These are phyloP conservation scores for Pythium scleroteichum DNA, from an alignment of 352 stramenopile genomes.

Conservation along the genomic window DNA sequence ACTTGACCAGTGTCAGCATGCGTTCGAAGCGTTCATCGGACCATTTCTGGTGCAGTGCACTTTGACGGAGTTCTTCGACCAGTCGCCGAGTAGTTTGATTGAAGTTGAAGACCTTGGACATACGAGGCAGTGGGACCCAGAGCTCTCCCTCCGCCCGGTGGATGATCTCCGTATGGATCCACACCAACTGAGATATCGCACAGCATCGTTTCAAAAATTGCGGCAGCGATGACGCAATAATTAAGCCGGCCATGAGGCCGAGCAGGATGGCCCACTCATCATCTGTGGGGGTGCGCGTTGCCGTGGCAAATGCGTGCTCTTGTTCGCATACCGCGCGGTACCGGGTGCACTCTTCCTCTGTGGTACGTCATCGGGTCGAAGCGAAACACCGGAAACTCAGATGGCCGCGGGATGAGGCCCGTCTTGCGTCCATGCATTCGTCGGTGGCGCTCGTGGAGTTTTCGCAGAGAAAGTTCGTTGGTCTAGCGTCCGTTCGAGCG, in stretches of 20 bases:
- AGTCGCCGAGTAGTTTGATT: slow-evolving; percentile 8
- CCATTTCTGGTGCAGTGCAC: slow-evolving; percentile 1
- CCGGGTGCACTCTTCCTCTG: neutral
- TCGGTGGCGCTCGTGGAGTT: neutral
- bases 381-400: too few relatives aligned
- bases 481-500: neutral
- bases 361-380: slow-evolving; percentile 2
- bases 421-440: neutral
- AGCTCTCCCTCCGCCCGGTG: slow-evolving; percentile 13
- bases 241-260: slow-evolving; percentile 15
- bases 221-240: neutral
- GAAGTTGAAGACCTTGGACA: slow-evolving; percentile 9
- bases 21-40: neutral
- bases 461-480: neutral
- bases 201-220: slow-evolving; percentile 26
- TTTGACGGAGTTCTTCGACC: neutral
- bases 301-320: slow-evolving; percentile 2
- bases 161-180: slow-evolving; percentile 9
- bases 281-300: neutral
- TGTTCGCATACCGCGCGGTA: too few relatives aligned
- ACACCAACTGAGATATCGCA: slow-evolving; percentile 1
- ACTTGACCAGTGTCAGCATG: slow-evolving; percentile 10
- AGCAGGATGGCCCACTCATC: slow-evolving; percentile 20
- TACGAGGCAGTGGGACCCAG: neutral
- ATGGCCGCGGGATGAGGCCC: too few relatives aligned